Base-by-base conservation (phyloP, 2,329 filamentous ascomycete species). In the Aurifilum marmelostoma region DNA sequence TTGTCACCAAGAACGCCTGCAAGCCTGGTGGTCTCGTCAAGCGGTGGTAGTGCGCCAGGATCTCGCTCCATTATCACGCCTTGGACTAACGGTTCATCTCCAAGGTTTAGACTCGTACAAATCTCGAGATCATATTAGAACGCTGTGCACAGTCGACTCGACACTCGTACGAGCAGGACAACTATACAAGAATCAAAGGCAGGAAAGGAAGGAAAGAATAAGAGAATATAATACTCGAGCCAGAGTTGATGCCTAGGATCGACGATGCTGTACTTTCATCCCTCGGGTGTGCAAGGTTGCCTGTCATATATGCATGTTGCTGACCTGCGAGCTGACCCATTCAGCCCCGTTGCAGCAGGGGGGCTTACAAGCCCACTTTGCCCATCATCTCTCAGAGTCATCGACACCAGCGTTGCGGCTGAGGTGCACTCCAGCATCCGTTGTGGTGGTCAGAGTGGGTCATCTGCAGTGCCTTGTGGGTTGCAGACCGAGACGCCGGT, bases 11-110 rank as follows among this genome's bases (percentile, higher is more conserved):
- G 58, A 7, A 59, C 65, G 37, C 63, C 29, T 27, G 67, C 68
- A 41, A 68, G 68, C 56, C 62, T 59, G 41, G 7, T 16, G 24
- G 66, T 59, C 37, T 70, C 54, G 50, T 67, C 68, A 47, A 64
- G 54, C 2, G 68, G 52, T 63, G 21, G 61, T 37, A 50, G 61
- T 50, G 61, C 52, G 29, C 50, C 59, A 50, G 37, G 37, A 50
- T 61, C 65, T 50, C 24, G 18, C 7, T 67, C 65, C 65, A 69
- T 69, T 59, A 29, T 64, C 8, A 27, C 37, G 37, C 18, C 8
- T n/a, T 37, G 7, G 56, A 16, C 14, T 12, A 1, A 43, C 6
- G 14, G 29, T 18, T 34, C 16, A 34, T 59, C 18, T 59, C 32
- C 29, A 21, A 7, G 54, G 54, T 32, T 37, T 8, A 32, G 9